Evolutionary conservation across 352 stramenopile species (phyloP), one percentile per base, ranked within the genome.

Genomic region (Globisporangium paroecandrum): DNA sequence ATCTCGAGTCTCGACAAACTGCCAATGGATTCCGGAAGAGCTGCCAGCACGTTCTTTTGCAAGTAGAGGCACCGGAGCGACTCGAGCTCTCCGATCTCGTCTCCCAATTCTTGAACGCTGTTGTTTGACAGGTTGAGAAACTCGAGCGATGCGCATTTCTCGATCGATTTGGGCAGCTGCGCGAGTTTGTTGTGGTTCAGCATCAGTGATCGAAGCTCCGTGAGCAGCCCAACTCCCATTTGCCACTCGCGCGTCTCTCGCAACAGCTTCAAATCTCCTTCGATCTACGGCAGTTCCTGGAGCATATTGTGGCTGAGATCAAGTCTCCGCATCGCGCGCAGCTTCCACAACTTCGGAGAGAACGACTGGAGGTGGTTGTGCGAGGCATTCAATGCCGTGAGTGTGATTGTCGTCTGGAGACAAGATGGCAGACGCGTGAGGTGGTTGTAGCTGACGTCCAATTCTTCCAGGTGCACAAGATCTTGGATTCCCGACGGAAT

Each of bases 401-500:
- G 73, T 25, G 75, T 81, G 24, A 58, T 68, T 2, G 80, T 93
- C 4, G 82, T 90, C 62, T 91, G 85, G 5, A 93, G 72, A 59
- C 83, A 89, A 13, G 83, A 87, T 4, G 85, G 85, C 2, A 93
- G 69, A 7, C 77, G 74, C 18, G 71, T 81, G 56, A 93, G 75
- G 4, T 77, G 64, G 41, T 93, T 93, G 65, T 76, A 71, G 53
- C 79, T 85, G 29, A 91, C 70, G 29, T 93, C 77, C 22, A 93
- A 63, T 49, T 80, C 65, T 60, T 87, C 65, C 12, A 93, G 69
- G 29, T 73, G 64, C 22, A 78, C 72, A 47, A 93, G 72, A 41
- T 93, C 85, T 61, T 93, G 85, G 25, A 93, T 80, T 0, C 80
- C 83, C 1, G 85, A 91, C n/a, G 85, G 82, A 51, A 93, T 77